A percentile compares a stretch with the other conserved stretches of the same genome.
phyloP scores from a whole-genome alignment of 1,139 yeast genomes.

The Casaregolazyma suthepensis region DNA sequence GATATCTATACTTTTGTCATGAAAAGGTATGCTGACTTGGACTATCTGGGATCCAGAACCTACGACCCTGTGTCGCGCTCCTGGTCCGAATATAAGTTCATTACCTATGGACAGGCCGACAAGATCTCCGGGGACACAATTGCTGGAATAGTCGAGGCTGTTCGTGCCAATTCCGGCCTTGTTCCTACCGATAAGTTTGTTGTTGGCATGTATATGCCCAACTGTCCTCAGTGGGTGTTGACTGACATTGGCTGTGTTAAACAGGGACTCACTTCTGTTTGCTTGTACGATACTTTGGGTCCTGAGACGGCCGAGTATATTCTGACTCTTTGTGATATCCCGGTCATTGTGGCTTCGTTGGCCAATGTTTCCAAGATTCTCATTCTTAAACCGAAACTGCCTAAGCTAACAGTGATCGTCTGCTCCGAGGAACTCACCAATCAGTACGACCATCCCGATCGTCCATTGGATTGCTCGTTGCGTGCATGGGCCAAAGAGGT shows the following conservation, averaged over 20 bases:
- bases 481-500: constrained; percentile 31
- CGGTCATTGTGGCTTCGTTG: constrained; percentile 47
- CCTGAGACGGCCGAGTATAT: constrained; percentile 54
- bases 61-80: constrained; percentile 40
- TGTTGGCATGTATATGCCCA: constrained; percentile 52
- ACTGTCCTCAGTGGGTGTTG: constrained; percentile 54
- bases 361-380: constrained; percentile 43
- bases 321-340: constrained; percentile 49
- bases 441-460: constrained; percentile 50
- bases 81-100: constrained; percentile 44
- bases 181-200: constrained; percentile 37
- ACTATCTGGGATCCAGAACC: constrained; percentile 49
- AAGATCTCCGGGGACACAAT: constrained; percentile 49
- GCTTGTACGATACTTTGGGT: constrained; percentile 61
- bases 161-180: constrained; percentile 17
- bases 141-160: constrained; percentile 52
- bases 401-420: constrained; percentile 42
- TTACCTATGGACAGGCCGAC: constrained; percentile 40
- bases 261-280: constrained; percentile 49
- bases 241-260: constrained; percentile 55
- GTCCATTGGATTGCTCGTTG: constrained; percentile 40
- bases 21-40: constrained; percentile 34
- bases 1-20: constrained; percentile 44
- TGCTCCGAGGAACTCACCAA: constrained; percentile 39
- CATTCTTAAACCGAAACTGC: constrained; percentile 33